phyloP scores from a whole-genome alignment of 805 yeast species.

The Metschnikowia reukaufii region DNA sequence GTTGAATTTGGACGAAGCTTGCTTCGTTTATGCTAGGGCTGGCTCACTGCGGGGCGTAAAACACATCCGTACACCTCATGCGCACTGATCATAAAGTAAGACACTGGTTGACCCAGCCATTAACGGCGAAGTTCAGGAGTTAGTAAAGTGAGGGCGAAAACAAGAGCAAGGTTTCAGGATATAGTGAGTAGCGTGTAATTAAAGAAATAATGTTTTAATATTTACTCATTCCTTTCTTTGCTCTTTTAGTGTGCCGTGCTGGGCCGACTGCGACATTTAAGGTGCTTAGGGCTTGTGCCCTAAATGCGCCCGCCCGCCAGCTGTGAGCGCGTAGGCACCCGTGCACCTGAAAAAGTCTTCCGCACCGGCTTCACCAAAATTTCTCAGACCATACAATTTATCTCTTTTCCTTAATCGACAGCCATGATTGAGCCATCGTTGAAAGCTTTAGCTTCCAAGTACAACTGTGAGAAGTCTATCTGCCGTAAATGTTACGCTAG shows the following conservation, averaged over 20 bases:
- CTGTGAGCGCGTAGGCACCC: conserved; percentile 3
- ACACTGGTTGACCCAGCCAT: background rate
- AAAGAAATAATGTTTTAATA: too few species aligned
- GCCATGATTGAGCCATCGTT: conserved; percentile 96
- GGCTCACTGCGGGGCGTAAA: background rate
- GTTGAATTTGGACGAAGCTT: background rate
- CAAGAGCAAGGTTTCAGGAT: too few species aligned
- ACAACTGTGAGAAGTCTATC: conserved; percentile 99
- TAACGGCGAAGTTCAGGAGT: too few species aligned
- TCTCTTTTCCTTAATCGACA: conserved; percentile 17
- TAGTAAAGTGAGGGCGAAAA: too few species aligned
- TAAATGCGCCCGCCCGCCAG: conserved; percentile 1
- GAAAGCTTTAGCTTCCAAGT: conserved; percentile 98
- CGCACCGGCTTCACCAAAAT: conserved; percentile 14
- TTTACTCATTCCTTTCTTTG: too few species aligned
- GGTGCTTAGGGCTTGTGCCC: conserved; percentile 17
- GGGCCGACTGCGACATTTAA: too few species aligned
- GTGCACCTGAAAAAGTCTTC: conserved; percentile 19
- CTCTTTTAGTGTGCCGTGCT: too few species aligned
- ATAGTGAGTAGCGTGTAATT: too few species aligned
- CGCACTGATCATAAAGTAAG: background rate
- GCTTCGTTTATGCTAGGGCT: background rate
- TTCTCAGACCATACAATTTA: conserved; percentile 5
- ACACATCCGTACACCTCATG: background rate
- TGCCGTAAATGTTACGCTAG: conserved; percentile 99